Base-by-base conservation (phyloP, 345 rosid genomes). In the Melastoma malabathricum region DNA sequence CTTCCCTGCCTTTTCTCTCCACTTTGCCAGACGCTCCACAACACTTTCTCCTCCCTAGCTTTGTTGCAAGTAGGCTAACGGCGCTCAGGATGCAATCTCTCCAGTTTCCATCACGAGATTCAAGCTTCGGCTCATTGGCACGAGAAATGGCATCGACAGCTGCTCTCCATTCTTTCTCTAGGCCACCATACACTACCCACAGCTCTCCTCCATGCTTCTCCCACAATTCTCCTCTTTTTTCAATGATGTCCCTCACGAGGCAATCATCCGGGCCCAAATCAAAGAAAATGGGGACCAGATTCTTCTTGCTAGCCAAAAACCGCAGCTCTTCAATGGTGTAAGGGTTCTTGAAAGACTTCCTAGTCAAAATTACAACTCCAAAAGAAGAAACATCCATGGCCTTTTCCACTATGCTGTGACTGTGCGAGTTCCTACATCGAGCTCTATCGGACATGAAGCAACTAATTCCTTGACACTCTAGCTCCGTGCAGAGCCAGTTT, bases 131-230 rank as follows among this genome's bases (percentile, higher is more conserved):
- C 17, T 92, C 97, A 69, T 81, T 88, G 55, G 73, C 81, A 3
- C 84, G 73, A 6, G 78, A 70, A 18, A 92, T 69, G 57, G 88
- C 74, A 23, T 71, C 72, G 31, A 92, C 76, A 0, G 97, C 95
- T 60, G 84, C 98, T 65, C 62, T 92, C 97, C 98, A 92, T 50
- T 92, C 98, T 64, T 74, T 79, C 75, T 92, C 98, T 53, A 83
- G 53, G 16, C 97, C 95, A 20, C 93, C 95, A 23, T 87, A 92
- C 22, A 73, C 59, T 72, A 69, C 64, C 96, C 96, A 86, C 4
- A 87, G 46, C 51, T 86, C 95, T 5, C 96, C 98, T 31, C 95
- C 96, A 22, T 82, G 77, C 66, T 82, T 82, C 70, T 82, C 96
- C 98, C 98, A 92, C 58, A 86, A 59, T 51, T 84, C 97, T 22